These are phyloP conservation scores for Endotrypanum monterogeii DNA, from an alignment of 208 protist species.

Conservation along the genomic window DNA sequence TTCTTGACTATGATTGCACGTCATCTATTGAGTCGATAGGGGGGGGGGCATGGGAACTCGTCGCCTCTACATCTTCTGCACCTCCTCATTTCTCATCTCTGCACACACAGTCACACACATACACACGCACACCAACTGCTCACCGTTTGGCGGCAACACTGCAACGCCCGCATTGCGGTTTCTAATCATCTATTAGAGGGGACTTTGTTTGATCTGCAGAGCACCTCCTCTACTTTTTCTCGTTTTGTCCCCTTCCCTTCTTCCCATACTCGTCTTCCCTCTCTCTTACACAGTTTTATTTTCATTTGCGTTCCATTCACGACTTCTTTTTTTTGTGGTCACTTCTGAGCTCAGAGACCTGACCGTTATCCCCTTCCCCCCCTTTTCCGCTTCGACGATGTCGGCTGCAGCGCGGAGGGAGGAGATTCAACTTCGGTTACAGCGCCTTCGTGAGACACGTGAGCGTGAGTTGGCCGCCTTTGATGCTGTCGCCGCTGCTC, in stretches of 20 bases:
- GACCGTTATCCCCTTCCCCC: neutral
- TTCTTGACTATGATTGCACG: neutral
- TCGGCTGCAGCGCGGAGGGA: constrained; percentile 46
- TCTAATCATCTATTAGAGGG: neutral
- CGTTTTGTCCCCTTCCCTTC: no score
- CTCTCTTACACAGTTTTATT: neutral
- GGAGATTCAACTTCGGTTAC: constrained; percentile 73
- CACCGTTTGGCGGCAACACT: no score
- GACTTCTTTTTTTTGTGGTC: neutral
- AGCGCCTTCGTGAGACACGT: constrained; percentile 56
- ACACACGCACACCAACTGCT: no score
- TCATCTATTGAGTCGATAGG: neutral
- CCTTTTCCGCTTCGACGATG: no score
- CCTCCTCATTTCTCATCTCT: no score
- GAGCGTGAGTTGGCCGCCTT: constrained; percentile 70
- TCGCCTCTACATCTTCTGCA: no score
- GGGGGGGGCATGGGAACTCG: no score
- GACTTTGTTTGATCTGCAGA: no score
- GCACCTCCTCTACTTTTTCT: no score
- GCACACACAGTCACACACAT: no score
- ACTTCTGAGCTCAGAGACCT: no score
- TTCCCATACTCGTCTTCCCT: neutral
- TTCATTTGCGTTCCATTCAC: neutral
- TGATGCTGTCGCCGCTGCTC: constrained; percentile 47
- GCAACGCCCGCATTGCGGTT: neutral